Base-by-base conservation (phyloP, 2,329 filamentous ascomycete genomes). In the Exophiala calicioides region DNA sequence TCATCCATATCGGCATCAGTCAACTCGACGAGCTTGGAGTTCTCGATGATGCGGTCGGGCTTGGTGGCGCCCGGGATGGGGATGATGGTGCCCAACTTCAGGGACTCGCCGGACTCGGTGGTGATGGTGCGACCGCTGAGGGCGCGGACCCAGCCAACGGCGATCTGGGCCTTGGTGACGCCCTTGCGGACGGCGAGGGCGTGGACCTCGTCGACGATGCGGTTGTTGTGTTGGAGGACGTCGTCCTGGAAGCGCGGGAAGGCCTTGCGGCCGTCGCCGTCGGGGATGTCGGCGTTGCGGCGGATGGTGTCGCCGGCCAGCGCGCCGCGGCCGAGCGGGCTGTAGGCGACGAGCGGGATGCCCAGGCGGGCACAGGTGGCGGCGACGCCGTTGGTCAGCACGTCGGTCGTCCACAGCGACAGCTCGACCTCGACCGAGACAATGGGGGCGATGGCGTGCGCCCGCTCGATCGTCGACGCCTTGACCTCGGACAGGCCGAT, bases 381-480 rank as follows among this genome's bases (percentile, higher is more conserved):
- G 2, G 77, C 76, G 1, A 84, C 72, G 13, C 75, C 80, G 51
- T 84, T 83, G 13, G 75, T 63, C 4, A 82, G 63, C 34, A 81
- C 75, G 19, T 81, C 74, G 2, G 76, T 79, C 4, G 68, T 68
- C 69, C 74, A 84, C 2, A 82, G 67, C 12, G 74, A 78, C 45
- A 83, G 69, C 60, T 84, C 81, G 18, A 81, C 75, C 58, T 85
- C 81, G 5, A 84, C 79, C 1, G 75, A 74, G 1, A 71, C 70
- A 37, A 84, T 76, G 13, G 77, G 78, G 53, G 76, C 73, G 31
- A 81, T 71, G 41, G 74, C 73, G 35, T 73, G 68, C 58, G 70
- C 68, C 47, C 66, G 56, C 42, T 67, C 65, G 52, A 75, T 71
- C 1, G 70, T 74, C 36, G 67, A 65, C n/a, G 68, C 70, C 49